These are phyloP conservation scores for Ulmus americana DNA, from an alignment of 331 rosid species.

Conservation along the genomic window DNA sequence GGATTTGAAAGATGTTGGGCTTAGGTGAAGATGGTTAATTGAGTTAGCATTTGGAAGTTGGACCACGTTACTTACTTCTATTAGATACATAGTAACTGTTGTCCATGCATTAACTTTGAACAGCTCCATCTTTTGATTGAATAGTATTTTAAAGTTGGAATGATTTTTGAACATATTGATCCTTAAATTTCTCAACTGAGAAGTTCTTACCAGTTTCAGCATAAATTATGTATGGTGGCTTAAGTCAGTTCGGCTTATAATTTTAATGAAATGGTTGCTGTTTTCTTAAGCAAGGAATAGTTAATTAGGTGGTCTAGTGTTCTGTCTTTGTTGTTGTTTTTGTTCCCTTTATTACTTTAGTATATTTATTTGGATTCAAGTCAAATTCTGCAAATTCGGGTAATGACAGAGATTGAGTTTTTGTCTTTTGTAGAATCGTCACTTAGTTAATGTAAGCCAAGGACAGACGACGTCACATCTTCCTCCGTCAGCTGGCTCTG, in stretches of 20 bases:
- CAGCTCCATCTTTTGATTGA: background rate
- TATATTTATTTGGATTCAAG: background rate
- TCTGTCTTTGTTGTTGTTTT: background rate
- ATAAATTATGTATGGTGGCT: background rate
- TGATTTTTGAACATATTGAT: background rate
- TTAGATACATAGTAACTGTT: background rate
- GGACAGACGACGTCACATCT: slow-evolving; percentile 40
- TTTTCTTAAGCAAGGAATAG: background rate
- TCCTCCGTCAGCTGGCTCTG: slow-evolving; percentile 50
- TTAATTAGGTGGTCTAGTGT: background rate
- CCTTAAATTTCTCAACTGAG: background rate
- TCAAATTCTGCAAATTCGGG: background rate
- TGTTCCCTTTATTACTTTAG: background rate
- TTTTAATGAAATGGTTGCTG: background rate
- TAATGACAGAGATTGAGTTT: background rate
- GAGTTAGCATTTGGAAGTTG: background rate
- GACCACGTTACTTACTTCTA: background rate
- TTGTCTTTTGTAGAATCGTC: slow-evolving; percentile 45
- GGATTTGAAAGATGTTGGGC: background rate
- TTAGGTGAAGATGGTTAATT: background rate
- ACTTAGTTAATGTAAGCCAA: slow-evolving; percentile 47
- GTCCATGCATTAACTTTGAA: background rate
- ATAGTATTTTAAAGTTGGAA: background rate
- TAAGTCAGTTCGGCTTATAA: background rate
- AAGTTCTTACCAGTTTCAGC: background rate